Percentiles rank a stretch among this genome's conserved stretches.
Evolutionary conservation across 164 flowering plant genomes (phyloP).

Genomic region (Amborella trichopoda): DNA sequence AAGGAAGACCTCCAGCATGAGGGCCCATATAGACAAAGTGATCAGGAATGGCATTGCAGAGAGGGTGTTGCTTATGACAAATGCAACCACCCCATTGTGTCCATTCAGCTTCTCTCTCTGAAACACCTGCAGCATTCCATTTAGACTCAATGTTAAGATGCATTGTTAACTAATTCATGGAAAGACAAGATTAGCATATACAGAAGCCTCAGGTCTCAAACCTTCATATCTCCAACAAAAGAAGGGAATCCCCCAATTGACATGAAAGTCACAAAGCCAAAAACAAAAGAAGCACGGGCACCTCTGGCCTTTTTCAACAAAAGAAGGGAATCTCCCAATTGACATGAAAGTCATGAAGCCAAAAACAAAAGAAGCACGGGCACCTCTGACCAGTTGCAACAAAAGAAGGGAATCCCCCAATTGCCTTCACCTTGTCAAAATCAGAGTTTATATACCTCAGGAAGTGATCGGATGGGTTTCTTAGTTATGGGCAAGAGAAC

Average conservation of each 20-base stretch:
- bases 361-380: slow-evolving; percentile 84
- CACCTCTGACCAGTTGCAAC: slow-evolving; percentile 77
- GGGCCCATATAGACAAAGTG: too few species aligned
- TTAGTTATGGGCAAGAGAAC: slow-evolving; percentile 55
- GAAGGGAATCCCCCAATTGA: slow-evolving; percentile 98
- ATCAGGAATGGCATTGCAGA: slow-evolving; percentile 87
- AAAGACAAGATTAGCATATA: neutral
- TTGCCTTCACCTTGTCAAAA: slow-evolving; percentile 39
- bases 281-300: slow-evolving; percentile 81
- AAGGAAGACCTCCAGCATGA: too few species aligned
- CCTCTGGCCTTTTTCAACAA: slow-evolving; percentile 97
- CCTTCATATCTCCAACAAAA: slow-evolving; percentile 98
- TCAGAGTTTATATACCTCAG: slow-evolving; percentile 65
- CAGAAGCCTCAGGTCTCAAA: slow-evolving; percentile 4
- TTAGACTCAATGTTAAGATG: too few species aligned
- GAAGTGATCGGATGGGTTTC: slow-evolving; percentile 76
- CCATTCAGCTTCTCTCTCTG: slow-evolving; percentile 91
- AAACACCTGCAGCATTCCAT: slow-evolving; percentile 69
- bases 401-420: too few species aligned
- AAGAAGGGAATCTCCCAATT: slow-evolving; percentile 94
- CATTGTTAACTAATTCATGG: too few species aligned
- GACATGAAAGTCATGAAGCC: slow-evolving; percentile 98
- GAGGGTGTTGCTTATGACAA: slow-evolving; percentile 84
- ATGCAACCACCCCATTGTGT: slow-evolving; percentile 74
- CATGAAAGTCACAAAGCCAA: slow-evolving; percentile 96